These are phyloP conservation scores for Aspergillus saccharolyticus DNA, from an alignment of 495 filamentous ascomycete species.

Conservation along the genomic window DNA sequence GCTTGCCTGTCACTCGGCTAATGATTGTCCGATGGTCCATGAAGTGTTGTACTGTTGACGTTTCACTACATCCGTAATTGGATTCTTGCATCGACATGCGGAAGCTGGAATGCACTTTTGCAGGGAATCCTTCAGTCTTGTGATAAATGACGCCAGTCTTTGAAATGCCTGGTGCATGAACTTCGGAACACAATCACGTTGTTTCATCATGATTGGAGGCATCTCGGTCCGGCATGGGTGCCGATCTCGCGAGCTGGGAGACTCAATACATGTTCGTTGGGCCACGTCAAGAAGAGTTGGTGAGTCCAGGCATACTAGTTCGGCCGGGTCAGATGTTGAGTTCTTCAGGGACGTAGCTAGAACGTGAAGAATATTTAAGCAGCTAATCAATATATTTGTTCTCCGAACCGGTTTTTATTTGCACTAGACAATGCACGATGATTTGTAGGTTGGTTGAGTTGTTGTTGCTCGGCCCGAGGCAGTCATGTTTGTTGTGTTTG, in stretches of 20 bases:
- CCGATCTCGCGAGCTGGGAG: too few relatives aligned
- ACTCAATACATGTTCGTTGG: too few relatives aligned
- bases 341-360: too few relatives aligned
- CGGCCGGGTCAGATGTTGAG: too few relatives aligned
- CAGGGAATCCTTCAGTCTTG: neutral
- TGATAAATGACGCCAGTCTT: neutral
- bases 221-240: too few relatives aligned
- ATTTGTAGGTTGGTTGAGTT: neutral
- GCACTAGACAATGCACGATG: neutral
- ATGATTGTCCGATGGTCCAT: neutral
- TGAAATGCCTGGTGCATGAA: neutral
- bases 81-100: neutral
- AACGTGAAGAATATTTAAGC: too few relatives aligned
- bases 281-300: too few relatives aligned
- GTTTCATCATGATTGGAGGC: neutral
- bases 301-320: too few relatives aligned
- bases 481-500: neutral
- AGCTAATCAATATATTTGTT: neutral
- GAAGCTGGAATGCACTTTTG: neutral
- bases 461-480: neutral
- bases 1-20: neutral
- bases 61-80: neutral
- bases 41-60: neutral
- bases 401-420: neutral
- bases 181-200: neutral